These are phyloP conservation scores for Teunomyces tritomae DNA, from an alignment of 805 yeast species.

Conservation along the genomic window DNA sequence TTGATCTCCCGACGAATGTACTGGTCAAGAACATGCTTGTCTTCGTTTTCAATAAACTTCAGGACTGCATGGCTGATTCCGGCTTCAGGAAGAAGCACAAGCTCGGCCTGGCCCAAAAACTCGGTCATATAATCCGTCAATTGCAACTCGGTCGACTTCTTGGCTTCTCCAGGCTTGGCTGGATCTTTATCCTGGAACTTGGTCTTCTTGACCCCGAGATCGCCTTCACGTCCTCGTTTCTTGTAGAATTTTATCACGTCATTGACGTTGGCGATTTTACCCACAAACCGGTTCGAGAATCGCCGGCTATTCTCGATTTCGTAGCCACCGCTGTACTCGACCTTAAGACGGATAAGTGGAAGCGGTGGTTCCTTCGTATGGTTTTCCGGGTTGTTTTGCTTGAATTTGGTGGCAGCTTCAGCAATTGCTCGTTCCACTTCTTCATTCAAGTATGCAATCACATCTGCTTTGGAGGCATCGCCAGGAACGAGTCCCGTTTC, in stretches of 20 bases:
- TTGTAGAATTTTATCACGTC: slow-evolving; percentile 75
- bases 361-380: slow-evolving; percentile 44
- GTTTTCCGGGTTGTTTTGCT: slow-evolving; percentile 25
- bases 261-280: slow-evolving; percentile 85
- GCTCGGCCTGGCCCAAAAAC: slow-evolving; percentile 57
- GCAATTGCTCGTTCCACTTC: slow-evolving; percentile 68
- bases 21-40: slow-evolving; percentile 65
- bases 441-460: slow-evolving; percentile 54
- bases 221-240: slow-evolving; percentile 28
- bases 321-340: slow-evolving; percentile 86
- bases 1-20: slow-evolving; percentile 57
- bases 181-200: slow-evolving; percentile 14
- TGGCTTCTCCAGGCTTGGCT: slow-evolving; percentile 10
- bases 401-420: slow-evolving; percentile 54
- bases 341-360: slow-evolving; percentile 78
- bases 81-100: slow-evolving; percentile 68
- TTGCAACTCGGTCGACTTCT: slow-evolving; percentile 34
- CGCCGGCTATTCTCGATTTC: slow-evolving; percentile 90
- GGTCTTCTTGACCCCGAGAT: slow-evolving; percentile 12
- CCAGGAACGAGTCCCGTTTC: slow-evolving; percentile 58
- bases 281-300: slow-evolving; percentile 87
- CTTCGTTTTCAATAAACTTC: slow-evolving; percentile 77
- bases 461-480: slow-evolving; percentile 55
- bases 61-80: slow-evolving; percentile 75
- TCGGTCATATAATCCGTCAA: slow-evolving; percentile 64